Conservation (phyloP, 768 basidiomycete genomes). For the Pisolithus tinctorius region DNA sequence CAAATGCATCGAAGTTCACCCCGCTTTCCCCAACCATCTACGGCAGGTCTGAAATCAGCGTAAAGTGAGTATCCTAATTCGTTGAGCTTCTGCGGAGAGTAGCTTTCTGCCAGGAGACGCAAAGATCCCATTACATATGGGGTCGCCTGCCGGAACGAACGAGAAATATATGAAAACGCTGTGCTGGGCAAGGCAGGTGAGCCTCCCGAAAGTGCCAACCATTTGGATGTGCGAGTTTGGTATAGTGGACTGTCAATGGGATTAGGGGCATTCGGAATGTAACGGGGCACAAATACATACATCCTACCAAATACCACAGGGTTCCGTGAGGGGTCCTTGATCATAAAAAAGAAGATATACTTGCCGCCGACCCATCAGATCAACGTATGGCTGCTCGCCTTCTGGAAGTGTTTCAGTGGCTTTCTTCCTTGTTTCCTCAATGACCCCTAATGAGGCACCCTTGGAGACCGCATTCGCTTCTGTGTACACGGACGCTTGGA, state of each 20-base stretch:
- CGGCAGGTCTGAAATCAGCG: slow-evolving; percentile 77
- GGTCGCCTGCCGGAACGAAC: slow-evolving; percentile 72
- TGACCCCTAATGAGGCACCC: slow-evolving; percentile 78
- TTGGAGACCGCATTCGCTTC: slow-evolving; percentile 88
- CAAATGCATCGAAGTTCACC: slow-evolving; percentile 64
- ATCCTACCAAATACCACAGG: neutral
- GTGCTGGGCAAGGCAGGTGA: slow-evolving; percentile 60
- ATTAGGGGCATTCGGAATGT: neutral
- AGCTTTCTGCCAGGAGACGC: slow-evolving; percentile 59
- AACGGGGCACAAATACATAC: neutral
- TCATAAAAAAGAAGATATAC: slow-evolving; percentile 17
- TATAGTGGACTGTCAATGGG: slow-evolving; percentile 61
- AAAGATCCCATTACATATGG: slow-evolving; percentile 74
- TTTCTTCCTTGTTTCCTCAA: slow-evolving; percentile 46
- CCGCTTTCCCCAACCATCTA: slow-evolving; percentile 78
- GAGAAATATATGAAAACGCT: slow-evolving; percentile 82
- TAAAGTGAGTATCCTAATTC: slow-evolving; percentile 72
- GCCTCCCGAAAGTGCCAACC: slow-evolving; percentile 77
- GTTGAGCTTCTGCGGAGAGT: slow-evolving; percentile 52
- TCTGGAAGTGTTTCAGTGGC: slow-evolving; percentile 47
- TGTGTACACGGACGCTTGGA: slow-evolving; percentile 81
- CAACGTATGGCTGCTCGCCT: slow-evolving; percentile 76
- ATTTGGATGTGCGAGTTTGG: slow-evolving; percentile 58
- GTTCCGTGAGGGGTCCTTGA: neutral
- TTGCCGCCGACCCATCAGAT: slow-evolving; percentile 74